A percentile compares a stretch with the other conserved stretches of the same genome.
These are phyloP conservation scores for Singerocomus inundabilis DNA, from an alignment of 1,284 basidiomycete genomes.

Conservation along the genomic window DNA sequence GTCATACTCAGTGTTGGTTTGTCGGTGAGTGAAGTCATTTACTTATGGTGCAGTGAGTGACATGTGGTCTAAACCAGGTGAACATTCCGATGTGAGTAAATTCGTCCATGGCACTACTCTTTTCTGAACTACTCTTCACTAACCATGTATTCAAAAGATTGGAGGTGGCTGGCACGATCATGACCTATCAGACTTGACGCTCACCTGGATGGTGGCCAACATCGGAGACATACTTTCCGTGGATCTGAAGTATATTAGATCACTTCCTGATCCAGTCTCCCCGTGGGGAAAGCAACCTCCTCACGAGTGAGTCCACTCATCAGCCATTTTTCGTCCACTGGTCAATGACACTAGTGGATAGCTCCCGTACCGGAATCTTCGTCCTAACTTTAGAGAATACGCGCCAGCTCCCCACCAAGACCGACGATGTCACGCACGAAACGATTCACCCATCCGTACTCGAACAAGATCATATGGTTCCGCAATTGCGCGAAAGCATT, in stretches of 20 bases:
- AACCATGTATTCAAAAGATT: slow-evolving; percentile 41
- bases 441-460: slow-evolving; percentile 60
- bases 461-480: slow-evolving; percentile 40
- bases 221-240: slow-evolving; percentile 54
- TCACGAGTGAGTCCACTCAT: slow-evolving; percentile 50
- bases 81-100: slow-evolving; percentile 56
- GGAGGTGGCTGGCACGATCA: slow-evolving; percentile 67
- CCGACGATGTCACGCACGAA: slow-evolving; percentile 54
- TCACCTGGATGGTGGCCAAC: slow-evolving; percentile 68
- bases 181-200: slow-evolving; percentile 63
- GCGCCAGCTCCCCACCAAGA: slow-evolving; percentile 47
- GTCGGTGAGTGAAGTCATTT: slow-evolving; percentile 41
- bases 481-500: slow-evolving; percentile 38
- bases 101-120: not conserved
- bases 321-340: not conserved
- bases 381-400: slow-evolving; percentile 41
- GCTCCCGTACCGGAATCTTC: slow-evolving; percentile 55
- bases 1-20: slow-evolving; percentile 59
- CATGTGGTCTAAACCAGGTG: slow-evolving; percentile 37
- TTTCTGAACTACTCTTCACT: not conserved
- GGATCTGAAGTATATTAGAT: slow-evolving; percentile 51
- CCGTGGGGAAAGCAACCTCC: slow-evolving; percentile 60
- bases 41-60: not conserved
- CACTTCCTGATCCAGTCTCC: slow-evolving; percentile 49
- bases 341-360: slow-evolving; percentile 24